phyloP scores from a whole-genome alignment of 2,329 filamentous ascomycete genomes.

The Podosphaera fusca region DNA sequence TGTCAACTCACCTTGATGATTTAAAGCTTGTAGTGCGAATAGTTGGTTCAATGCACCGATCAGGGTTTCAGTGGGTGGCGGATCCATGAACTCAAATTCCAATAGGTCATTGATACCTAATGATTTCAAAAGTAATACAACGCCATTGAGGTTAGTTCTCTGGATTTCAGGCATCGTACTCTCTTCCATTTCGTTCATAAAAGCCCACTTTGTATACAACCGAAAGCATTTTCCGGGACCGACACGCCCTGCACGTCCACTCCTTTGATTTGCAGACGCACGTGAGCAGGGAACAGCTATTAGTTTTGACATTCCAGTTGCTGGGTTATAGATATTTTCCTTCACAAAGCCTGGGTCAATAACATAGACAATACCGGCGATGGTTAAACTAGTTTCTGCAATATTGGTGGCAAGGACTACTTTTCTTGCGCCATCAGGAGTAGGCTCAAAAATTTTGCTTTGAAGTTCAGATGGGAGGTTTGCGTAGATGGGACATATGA shows the following conservation, averaged over 20 bases:
- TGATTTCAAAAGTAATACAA: conserved; percentile 69
- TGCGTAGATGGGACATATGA: conserved; percentile 85
- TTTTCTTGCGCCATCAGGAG: conserved; percentile 64
- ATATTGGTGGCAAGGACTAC: conserved; percentile 93
- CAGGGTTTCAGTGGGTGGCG: conserved; percentile 70
- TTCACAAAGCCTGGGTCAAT: conserved; percentile 93
- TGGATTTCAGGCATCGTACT: conserved; percentile 85
- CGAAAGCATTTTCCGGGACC: conserved; percentile 84
- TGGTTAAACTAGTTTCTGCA: conserved; percentile 84
- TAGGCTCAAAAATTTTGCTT: conserved; percentile 83
- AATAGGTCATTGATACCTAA: conserved; percentile 82
- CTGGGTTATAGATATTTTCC: conserved; percentile 79
- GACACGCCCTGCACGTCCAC: conserved; percentile 78
- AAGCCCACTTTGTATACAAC: conserved; percentile 80
- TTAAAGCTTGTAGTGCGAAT: conserved; percentile 73
- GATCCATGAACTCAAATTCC: conserved; percentile 90
- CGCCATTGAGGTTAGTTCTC: conserved; percentile 62
- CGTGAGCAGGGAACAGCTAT: conserved; percentile 79
- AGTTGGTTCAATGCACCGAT: conserved; percentile 77
- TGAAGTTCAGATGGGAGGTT: conserved; percentile 81
- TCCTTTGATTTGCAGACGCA: conserved; percentile 79
- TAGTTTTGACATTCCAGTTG: conserved; percentile 77
- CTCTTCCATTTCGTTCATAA: conserved; percentile 86
- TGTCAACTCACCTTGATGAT: conserved; percentile 71
- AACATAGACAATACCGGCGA: conserved; percentile 88